Evolutionary conservation across 768 basidiomycete species (phyloP), one percentile per base, ranked within the genome.

Genomic region (Pleurotus tuber-regium): DNA sequence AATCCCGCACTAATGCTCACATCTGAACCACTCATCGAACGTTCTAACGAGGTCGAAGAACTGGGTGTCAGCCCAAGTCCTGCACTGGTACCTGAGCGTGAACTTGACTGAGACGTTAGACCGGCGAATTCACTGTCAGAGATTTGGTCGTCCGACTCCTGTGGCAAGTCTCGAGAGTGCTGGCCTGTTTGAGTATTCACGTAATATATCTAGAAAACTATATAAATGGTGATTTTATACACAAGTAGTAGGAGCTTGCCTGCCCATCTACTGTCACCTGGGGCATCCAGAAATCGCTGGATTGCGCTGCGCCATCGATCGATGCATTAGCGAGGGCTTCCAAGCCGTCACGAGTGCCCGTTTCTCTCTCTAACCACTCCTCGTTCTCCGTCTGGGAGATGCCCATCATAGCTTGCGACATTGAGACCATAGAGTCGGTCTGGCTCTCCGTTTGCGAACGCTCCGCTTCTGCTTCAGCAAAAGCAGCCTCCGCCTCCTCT

Each of bases 211-310:
- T 97, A 50, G 23, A 46, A 16, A 24, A 49, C 31, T n/a, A 26
- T 8, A 44, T 42, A 19, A 35, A 44, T 39, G 30, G 36, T 36
- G 26, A 24, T 25, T 28, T 21, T 44, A 33, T 28, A 16, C 12
- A 11, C 18, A 53, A 54, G 47, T 50, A 18, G 16, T 36, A 53
- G 50, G 51, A 30, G 68, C 83, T 63, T 62, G 89, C 93, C 80
- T 91, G 90, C 44, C 92, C 91, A 59, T 89, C 83, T 38, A 77
- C 69, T 2, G 89, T 88, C 31, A 96, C 82, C 59, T 84, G 81
- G 9, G 95, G 95, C 65, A 94, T 83, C 95, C 95, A 98, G 68
- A 86, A 95, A 59, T 95, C 89, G 59, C 79, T 86, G 8, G 80
- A 77, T 59, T 78, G 72, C 18, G 67, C 70, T 9, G 72, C 66